Conservation (phyloP, 176 grass and related monocot genomes). For the Bolboschoenus planiculmis region DNA sequence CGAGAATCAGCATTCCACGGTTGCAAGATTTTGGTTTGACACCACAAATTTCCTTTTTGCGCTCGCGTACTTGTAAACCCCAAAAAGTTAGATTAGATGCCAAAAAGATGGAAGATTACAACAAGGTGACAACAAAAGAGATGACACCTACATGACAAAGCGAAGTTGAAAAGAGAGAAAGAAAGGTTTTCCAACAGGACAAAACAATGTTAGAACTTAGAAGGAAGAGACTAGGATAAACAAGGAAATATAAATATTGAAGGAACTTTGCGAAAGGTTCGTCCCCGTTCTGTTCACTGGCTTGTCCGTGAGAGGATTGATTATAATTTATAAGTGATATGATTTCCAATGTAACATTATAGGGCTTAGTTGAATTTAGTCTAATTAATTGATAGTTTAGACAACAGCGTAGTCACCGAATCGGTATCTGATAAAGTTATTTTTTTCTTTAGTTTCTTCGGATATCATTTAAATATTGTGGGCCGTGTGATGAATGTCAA, state of each 20-base stretch:
- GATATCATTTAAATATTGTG: too few species aligned
- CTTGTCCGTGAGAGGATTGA: not conserved
- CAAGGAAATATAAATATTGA: not conserved
- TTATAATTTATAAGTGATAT: too few species aligned
- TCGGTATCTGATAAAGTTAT: too few species aligned
- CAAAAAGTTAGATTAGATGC: not conserved
- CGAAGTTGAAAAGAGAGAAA: not conserved
- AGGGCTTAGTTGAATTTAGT: too few species aligned
- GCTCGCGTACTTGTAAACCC: not conserved
- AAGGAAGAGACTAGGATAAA: not conserved
- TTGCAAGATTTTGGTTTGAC: not conserved
- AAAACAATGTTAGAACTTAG: not conserved
- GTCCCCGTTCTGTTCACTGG: not conserved
- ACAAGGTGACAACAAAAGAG: slow-evolving; percentile 11
- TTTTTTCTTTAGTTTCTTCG: too few species aligned
- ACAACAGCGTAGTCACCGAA: too few species aligned
- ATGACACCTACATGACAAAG: not conserved
- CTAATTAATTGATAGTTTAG: too few species aligned
- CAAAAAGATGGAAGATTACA: not conserved
- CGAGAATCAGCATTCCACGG: not conserved
- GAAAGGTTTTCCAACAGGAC: not conserved
- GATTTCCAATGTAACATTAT: not conserved
- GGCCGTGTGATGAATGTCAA: too few species aligned
- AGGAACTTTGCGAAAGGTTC: not conserved
- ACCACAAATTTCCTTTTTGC: not conserved